Conservation (phyloP, 148 eudicot species). For the Amaranthus cruentus region DNA sequence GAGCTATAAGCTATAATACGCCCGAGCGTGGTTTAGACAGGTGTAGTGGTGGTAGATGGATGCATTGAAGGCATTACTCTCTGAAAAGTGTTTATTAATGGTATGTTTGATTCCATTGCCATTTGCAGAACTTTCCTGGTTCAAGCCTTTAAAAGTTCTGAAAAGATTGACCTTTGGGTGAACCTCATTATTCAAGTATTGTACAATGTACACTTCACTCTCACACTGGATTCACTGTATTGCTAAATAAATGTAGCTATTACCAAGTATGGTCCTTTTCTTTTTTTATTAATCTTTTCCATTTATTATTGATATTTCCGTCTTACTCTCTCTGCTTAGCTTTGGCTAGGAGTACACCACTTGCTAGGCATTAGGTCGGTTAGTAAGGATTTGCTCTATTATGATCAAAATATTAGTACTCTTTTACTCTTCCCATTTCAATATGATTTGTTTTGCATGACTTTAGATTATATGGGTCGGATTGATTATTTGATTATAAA, state of each 20-base stretch:
- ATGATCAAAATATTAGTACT: too few relatives aligned
- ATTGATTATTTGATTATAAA: too few relatives aligned
- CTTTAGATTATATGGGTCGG: too few relatives aligned
- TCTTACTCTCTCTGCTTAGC: not conserved
- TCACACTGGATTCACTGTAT: not conserved
- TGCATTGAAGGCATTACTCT: too few relatives aligned
- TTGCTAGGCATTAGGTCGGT: too few relatives aligned
- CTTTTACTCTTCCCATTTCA: too few relatives aligned
- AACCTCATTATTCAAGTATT: not conserved
- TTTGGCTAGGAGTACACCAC: too few relatives aligned
- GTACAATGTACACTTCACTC: not conserved
- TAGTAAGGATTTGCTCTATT: too few relatives aligned
- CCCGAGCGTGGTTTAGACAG: too few relatives aligned
- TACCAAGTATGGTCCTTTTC: not conserved
- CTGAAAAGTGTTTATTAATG: not conserved
- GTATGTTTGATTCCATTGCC: not conserved
- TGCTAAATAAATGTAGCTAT: not conserved
- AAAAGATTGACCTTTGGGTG: not conserved
- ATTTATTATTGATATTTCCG: not conserved
- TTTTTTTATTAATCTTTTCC: not conserved
- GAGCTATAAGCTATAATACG: too few relatives aligned
- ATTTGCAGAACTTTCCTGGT: not conserved
- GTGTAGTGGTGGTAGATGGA: too few relatives aligned
- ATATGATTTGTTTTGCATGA: too few relatives aligned
- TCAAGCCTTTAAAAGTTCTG: not conserved